A percentile compares a stretch with the other conserved stretches of the same genome.
Conservation (phyloP, 83 land plant genomes). For the Diphasiastrum complanatum region DNA sequence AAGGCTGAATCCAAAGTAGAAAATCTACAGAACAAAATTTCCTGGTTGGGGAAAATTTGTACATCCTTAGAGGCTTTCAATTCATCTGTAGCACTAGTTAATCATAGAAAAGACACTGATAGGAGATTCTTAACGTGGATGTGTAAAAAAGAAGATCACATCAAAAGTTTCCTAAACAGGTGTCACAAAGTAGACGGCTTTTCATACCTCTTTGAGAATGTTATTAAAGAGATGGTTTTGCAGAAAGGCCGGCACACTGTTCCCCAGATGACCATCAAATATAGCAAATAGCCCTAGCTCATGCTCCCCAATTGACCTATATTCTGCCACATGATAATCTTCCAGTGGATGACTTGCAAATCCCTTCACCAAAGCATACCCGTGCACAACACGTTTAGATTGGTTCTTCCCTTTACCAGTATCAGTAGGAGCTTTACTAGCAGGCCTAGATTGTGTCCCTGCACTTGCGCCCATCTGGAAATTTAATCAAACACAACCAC, state of each 20-base stretch:
- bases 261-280: slow-evolving; percentile 24
- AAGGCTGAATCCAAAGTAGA: too few species aligned
- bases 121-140: too few species aligned
- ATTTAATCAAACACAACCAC: too few species aligned
- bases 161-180: too few species aligned
- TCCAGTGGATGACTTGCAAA: slow-evolving; percentile 26
- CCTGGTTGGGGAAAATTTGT: too few species aligned
- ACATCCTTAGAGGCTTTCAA: too few species aligned
- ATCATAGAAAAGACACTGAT: background rate
- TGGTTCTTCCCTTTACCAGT: slow-evolving; percentile 24
- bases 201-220: slow-evolving; percentile 21
- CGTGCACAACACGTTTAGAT: slow-evolving; percentile 7
- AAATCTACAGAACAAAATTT: too few species aligned
- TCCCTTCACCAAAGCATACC: slow-evolving; percentile 19
- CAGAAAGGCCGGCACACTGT: slow-evolving; percentile 19
- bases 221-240: slow-evolving; percentile 13
- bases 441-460: too few species aligned
- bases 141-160: too few species aligned
- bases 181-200: too few species aligned
- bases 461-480: too few species aligned
- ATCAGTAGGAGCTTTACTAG: slow-evolving; percentile 8
- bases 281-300: slow-evolving; percentile 25
- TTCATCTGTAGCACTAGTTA: too few species aligned
- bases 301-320: background rate
- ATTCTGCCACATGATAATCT: slow-evolving; percentile 26